phyloP scores from a whole-genome alignment of 106 monocot genomes.

The Cymbidium sinense region DNA sequence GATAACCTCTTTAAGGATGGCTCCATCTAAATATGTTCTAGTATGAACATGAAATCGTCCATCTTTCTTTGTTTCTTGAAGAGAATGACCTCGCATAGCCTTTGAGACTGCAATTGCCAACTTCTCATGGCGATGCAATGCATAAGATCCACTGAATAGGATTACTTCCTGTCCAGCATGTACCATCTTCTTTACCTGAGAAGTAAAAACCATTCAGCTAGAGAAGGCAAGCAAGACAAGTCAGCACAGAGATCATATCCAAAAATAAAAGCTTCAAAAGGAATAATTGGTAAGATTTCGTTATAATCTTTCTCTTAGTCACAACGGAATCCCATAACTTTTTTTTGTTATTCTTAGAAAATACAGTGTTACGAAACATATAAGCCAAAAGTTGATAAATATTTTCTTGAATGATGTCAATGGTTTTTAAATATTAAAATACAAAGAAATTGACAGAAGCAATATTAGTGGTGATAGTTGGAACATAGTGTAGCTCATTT shows the following conservation, averaged over 20 bases:
- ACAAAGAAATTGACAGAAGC: not conserved
- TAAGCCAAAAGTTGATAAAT: not conserved
- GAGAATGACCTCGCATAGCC: conserved; percentile 87
- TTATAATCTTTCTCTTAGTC: not conserved
- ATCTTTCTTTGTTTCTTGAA: conserved; percentile 92
- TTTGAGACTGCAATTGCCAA: conserved; percentile 93
- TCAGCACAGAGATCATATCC: not conserved
- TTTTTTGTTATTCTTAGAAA: not conserved
- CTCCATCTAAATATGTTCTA: conserved; percentile 93
- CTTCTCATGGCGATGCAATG: conserved; percentile 91
- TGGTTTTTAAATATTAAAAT: not conserved
- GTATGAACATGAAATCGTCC: conserved; percentile 92
- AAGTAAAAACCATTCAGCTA: not conserved
- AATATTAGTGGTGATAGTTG: not conserved
- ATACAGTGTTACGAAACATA: not conserved
- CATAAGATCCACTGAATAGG: conserved; percentile 82
- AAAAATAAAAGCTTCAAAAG: not conserved
- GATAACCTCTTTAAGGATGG: conserved; percentile 83
- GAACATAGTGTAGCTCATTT: not conserved
- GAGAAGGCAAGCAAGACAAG: not conserved
- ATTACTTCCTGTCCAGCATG: conserved; percentile 84
- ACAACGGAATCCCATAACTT: not conserved
- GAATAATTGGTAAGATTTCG: not conserved
- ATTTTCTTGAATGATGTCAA: not conserved
- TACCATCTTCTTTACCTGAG: conserved; percentile 86